Conservation (phyloP, 2,329 filamentous ascomycete genomes). For the Zymoseptoria tritici region DNA sequence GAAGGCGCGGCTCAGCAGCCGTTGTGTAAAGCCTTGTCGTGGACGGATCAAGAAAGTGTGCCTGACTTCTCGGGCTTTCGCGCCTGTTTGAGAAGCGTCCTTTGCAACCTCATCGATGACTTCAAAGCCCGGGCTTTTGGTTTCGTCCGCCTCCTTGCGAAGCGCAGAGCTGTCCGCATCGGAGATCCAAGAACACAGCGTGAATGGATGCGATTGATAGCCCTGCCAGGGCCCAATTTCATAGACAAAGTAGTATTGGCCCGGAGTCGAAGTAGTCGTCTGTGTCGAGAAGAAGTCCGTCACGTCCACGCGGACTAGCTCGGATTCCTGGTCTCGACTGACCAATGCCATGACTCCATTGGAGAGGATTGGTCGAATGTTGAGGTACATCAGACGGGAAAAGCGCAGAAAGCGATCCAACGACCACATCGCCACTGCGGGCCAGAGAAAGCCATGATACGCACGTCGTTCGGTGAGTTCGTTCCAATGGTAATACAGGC, state of each 20-base stretch:
- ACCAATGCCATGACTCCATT: conserved; percentile 29
- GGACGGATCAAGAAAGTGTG: conserved; percentile 46
- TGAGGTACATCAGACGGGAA: conserved; percentile 38
- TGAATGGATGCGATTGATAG: conserved; percentile 48
- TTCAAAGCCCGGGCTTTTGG: neutral
- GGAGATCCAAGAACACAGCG: conserved; percentile 29
- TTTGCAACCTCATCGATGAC: neutral
- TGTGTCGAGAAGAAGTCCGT: conserved; percentile 29
- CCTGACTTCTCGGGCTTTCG: neutral
- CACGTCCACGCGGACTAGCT: conserved; percentile 42
- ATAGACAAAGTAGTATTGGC: conserved; percentile 46
- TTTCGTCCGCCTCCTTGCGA: neutral
- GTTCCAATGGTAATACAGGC: conserved; percentile 48
- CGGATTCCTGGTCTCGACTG: conserved; percentile 36
- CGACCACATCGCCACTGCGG: conserved; percentile 43
- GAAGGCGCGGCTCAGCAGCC: conserved; percentile 30
- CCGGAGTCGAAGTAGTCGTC: conserved; percentile 30
- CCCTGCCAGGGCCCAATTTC: conserved; percentile 36
- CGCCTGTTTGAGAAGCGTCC: conserved; percentile 6
- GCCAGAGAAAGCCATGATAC: conserved; percentile 46
- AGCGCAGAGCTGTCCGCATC: neutral
- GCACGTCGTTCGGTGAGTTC: conserved; percentile 40
- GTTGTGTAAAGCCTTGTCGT: conserved; percentile 44
- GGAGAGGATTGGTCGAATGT: conserved; percentile 27
- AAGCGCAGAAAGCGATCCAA: conserved; percentile 43